These are phyloP conservation scores for Hymenoscyphus occultus DNA, from an alignment of 2,329 filamentous ascomycete genomes.

Conservation along the genomic window DNA sequence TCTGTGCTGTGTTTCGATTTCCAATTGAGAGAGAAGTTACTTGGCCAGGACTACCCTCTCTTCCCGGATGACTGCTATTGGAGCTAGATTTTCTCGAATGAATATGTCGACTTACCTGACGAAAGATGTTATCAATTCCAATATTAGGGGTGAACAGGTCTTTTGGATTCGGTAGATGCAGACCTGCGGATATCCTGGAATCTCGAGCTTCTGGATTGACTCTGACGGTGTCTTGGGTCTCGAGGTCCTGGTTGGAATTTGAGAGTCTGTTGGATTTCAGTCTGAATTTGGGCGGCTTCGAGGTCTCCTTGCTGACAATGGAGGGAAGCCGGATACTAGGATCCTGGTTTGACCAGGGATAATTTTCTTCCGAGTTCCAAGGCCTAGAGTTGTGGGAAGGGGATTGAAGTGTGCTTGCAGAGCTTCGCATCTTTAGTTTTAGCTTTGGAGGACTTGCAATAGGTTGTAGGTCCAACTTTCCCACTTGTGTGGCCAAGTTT, in stretches of 20 bases:
- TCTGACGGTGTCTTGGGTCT: conserved; percentile 30
- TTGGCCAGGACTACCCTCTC: conserved; percentile 12
- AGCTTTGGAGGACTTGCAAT: conserved; percentile 26
- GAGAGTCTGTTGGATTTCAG: conserved; percentile 33
- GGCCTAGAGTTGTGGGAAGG: conserved; percentile 23
- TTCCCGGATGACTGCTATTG: conserved; percentile 20
- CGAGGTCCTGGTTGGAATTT: conserved; percentile 17
- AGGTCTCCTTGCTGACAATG: conserved; percentile 6
- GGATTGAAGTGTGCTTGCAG: conserved; percentile 16
- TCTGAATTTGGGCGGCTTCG: conserved; percentile 30
- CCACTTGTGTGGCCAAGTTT: background rate
- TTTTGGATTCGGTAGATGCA: conserved; percentile 31
- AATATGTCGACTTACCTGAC: conserved; percentile 30
- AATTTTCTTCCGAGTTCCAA: conserved; percentile 28
- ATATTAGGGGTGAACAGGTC: conserved; percentile 34
- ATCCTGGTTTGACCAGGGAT: conserved; percentile 24
- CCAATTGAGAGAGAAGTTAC: background rate
- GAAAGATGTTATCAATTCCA: conserved; percentile 34
- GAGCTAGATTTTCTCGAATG: conserved; percentile 29
- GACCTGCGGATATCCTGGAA: conserved; percentile 22
- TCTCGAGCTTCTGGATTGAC: conserved; percentile 28
- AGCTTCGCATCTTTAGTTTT: conserved; percentile 29
- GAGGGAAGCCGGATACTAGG: conserved; percentile 14
- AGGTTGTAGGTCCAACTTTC: background rate
- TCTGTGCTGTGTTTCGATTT: background rate